Conservation (phyloP, 2,329 filamentous ascomycete genomes). For the Trichoderma koningii region DNA sequence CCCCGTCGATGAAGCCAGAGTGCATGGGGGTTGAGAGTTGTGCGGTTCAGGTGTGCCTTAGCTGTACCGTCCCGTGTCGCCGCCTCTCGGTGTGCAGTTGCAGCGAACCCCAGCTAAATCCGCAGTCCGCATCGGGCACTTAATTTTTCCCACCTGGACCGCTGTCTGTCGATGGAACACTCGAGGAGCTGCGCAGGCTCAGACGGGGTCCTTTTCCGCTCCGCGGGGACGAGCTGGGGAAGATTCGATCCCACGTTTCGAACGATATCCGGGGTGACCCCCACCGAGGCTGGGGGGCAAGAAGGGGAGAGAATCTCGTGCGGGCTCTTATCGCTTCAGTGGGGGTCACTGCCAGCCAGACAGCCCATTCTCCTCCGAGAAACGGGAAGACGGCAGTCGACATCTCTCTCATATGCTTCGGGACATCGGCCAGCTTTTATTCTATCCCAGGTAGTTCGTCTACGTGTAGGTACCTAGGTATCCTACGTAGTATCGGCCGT, state of each 20-base stretch:
- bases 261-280: conserved; percentile 29
- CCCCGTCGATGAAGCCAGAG: conserved; percentile 25
- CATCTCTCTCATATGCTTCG: too few species aligned
- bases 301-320: background rate
- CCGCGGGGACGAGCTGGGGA: conserved; percentile 27
- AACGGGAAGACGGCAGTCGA: too few species aligned
- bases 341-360: conserved; percentile 13
- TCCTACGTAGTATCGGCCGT: conserved; percentile 5
- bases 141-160: background rate
- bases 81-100: conserved; percentile 7
- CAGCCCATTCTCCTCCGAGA: too few species aligned
- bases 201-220: conserved; percentile 14
- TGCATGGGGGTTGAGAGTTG: conserved; percentile 8
- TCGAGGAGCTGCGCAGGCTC: background rate
- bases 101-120: conserved; percentile 18
- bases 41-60: background rate
- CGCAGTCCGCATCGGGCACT: conserved; percentile 5
- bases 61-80: conserved; percentile 4
- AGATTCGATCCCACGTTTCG: conserved; percentile 24
- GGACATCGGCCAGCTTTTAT: too few species aligned
- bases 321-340: background rate
- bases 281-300: conserved; percentile 20
- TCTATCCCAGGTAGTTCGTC: background rate
- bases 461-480: background rate
- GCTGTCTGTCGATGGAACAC: background rate